Evolutionary conservation across 306 rosid genomes (phyloP).

Genomic region (Erythrophleum fordii): DNA sequence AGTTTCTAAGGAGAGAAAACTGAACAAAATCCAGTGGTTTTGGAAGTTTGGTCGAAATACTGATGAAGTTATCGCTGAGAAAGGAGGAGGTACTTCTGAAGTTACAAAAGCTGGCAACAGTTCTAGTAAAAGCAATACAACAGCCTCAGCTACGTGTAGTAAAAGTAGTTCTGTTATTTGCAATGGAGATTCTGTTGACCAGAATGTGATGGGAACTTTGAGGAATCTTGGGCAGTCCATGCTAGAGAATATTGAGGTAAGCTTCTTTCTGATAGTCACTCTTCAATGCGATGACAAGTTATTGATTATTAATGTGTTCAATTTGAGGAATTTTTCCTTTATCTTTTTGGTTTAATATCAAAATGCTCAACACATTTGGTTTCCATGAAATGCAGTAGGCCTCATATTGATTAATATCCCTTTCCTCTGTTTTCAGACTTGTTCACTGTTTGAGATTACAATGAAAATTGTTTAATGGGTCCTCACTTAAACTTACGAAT

Average conservation of each 20-base stretch:
- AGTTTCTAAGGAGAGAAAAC: conserved; percentile 62
- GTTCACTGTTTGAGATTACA: not conserved
- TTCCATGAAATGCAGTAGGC: conserved; percentile 24
- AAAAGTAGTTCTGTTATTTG: conserved; percentile 50
- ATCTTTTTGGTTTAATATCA: not conserved
- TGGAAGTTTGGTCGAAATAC: conserved; percentile 79
- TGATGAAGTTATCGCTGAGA: conserved; percentile 60
- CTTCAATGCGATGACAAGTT: conserved; percentile 4
- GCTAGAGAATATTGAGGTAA: conserved; percentile 97
- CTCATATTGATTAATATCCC: not conserved
- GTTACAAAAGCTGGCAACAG: conserved; percentile 45
- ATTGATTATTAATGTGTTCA: not conserved
- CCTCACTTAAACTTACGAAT: not conserved
- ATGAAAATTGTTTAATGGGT: not conserved
- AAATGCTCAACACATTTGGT: not conserved
- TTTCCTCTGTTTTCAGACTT: conserved; percentile 11
- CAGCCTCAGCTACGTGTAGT: conserved; percentile 43
- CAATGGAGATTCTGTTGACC: conserved; percentile 73
- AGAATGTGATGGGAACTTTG: conserved; percentile 74
- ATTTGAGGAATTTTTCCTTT: not conserved
- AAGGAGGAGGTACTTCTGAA: conserved; percentile 54
- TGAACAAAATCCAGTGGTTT: conserved; percentile 77
- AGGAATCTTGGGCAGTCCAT: conserved; percentile 93
- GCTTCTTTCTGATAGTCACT: conserved; percentile 2
- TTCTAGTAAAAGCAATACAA: conserved; percentile 40